Evolutionary conservation across 1,139 yeast genomes (phyloP).

Genomic region (Arxiozyma telluris): DNA sequence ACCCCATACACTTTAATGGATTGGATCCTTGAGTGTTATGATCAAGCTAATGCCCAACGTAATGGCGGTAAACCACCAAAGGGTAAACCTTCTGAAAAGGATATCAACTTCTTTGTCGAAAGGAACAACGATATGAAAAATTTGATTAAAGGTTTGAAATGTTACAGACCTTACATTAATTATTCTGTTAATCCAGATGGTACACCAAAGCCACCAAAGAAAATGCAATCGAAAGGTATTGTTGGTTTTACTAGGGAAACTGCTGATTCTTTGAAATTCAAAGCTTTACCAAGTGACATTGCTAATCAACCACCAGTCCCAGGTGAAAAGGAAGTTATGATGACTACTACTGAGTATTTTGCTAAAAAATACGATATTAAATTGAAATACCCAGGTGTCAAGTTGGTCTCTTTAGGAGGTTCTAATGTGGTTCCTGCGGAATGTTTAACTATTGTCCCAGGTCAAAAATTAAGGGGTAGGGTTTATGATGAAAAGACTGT

Average conservation of each 20-base stretch:
- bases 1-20: conserved; percentile 13
- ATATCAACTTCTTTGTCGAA: conserved; percentile 13
- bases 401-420: conserved; percentile 16
- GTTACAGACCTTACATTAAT: conserved; percentile 17
- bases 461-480: conserved; percentile 18
- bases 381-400: conserved; percentile 15
- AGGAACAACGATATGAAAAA: conserved; percentile 12
- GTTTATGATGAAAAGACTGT: conserved; percentile 11
- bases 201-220: conserved; percentile 14
- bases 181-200: conserved; percentile 17
- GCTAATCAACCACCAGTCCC: conserved; percentile 6
- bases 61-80: not conserved
- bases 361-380: conserved; percentile 13
- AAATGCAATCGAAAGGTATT: conserved; percentile 13
- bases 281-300: conserved; percentile 7
- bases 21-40: conserved; percentile 17
- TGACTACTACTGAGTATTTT: conserved; percentile 12
- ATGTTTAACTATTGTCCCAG: conserved; percentile 18
- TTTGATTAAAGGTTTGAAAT: conserved; percentile 15
- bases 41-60: conserved; percentile 3
- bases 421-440: conserved; percentile 17
- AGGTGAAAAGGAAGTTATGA: conserved; percentile 10
- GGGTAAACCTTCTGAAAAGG: conserved; percentile 10
- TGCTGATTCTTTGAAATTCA: conserved; percentile 14
- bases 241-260: conserved; percentile 17